Evolutionary conservation across 1,139 yeast species (phyloP), one percentile per base, ranked within the genome.

Genomic region (Hemisphaericaspora subhashii): DNA sequence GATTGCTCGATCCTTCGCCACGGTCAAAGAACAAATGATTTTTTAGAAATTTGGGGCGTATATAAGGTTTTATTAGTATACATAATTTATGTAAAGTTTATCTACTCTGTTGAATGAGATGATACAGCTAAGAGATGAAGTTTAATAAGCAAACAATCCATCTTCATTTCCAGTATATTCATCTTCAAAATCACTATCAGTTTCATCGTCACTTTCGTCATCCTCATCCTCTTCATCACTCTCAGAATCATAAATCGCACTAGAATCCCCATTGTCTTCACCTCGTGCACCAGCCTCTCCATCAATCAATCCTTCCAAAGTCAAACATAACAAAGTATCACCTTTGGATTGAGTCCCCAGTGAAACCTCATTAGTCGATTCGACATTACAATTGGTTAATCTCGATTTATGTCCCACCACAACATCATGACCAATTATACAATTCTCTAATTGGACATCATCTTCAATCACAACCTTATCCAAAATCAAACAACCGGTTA

Each of bases 381-480:
- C 98, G 21, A 92, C 83, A 47, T 87, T 83, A 68, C 96, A 89
- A 50, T 84, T 83, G 10, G 80, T 78, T 50, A 88, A 72, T 53
- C 74, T 79, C 33, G 77, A 66, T 57, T 83, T 84, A 41, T 69
- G 53, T 21, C 78, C 82, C 31, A 94, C 73, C 13, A 66, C 64
- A 2, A 82, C 92, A 35, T 71, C 69, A 35, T 72, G 69, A 17
- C 98, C 98, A 43, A 94, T 68, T 20, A 92, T 82, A 62, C 96
- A 89, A 64, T 90, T 92, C 60, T 94, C 98, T 47, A 94, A 66
- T 37, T 72, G 79, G n/a, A 77, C 84, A 48, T 87, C 97, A 58
- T 92, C 96, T 36, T 79, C 95, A 31, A 94, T 68, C 1, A 63
- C 66, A 22, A 82, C 95, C 36, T 79, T 77, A 53, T 86, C 85